phyloP scores from a whole-genome alignment of 2,329 filamentous ascomycete genomes.

The Alternaria sp. region DNA sequence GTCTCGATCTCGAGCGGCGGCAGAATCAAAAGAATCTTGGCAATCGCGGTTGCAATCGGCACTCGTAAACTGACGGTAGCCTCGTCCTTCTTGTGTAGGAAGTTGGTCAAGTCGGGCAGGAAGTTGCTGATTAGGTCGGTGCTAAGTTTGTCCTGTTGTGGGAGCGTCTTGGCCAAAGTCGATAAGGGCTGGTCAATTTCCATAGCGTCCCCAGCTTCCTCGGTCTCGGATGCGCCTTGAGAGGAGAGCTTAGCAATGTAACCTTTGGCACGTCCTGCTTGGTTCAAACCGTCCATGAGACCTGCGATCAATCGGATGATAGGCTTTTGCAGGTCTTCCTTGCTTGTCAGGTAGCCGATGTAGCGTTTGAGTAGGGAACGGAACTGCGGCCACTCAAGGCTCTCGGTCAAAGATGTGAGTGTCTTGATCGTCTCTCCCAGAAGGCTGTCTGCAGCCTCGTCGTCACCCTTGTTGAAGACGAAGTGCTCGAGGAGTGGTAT shows the following conservation, averaged over 20 bases:
- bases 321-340: slow-evolving; percentile 83
- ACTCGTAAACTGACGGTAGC: slow-evolving; percentile 91
- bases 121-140: slow-evolving; percentile 77
- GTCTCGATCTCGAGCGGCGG: slow-evolving; percentile 74
- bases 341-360: slow-evolving; percentile 78
- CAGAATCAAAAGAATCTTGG: slow-evolving; percentile 84
- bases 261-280: slow-evolving; percentile 53
- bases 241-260: slow-evolving; percentile 26
- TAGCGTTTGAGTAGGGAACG: slow-evolving; percentile 83
- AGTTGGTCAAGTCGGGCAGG: slow-evolving; percentile 78
- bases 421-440: slow-evolving; percentile 85
- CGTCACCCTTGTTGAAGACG: slow-evolving; percentile 81
- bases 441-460: slow-evolving; percentile 78
- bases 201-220: slow-evolving; percentile 27
- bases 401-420: slow-evolving; percentile 75
- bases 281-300: slow-evolving; percentile 76
- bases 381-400: slow-evolving; percentile 90
- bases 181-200: slow-evolving; percentile 30
- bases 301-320: slow-evolving; percentile 82
- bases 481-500: slow-evolving; percentile 94
- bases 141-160: slow-evolving; percentile 69
- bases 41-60: slow-evolving; percentile 84
- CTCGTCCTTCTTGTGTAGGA: slow-evolving; percentile 94
- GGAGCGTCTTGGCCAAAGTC: slow-evolving; percentile 68
- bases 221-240: slow-evolving; percentile 46